Evolutionary conservation across 805 yeast genomes (phyloP).

Genomic region (Starmerella powellii): DNA sequence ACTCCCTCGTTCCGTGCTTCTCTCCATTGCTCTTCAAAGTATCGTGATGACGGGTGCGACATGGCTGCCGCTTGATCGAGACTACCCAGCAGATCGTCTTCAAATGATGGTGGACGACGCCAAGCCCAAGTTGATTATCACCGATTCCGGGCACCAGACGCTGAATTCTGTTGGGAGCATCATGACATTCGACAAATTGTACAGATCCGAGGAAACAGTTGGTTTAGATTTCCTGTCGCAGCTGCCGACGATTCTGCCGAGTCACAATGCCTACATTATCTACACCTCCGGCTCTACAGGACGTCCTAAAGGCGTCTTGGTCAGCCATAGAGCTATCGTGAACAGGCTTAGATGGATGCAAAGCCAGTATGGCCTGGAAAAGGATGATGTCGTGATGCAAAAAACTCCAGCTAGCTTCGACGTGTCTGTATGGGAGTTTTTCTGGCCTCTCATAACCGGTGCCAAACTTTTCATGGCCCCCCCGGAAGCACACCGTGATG

Average conservation of each 20-base stretch:
- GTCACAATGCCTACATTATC: slow-evolving; percentile 54
- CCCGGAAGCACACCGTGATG: slow-evolving; percentile 15
- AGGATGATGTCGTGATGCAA: slow-evolving; percentile 8
- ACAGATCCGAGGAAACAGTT: background rate
- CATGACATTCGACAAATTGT: background rate
- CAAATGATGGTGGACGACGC: slow-evolving; percentile 14
- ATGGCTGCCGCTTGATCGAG: slow-evolving; percentile 12
- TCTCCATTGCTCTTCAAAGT: slow-evolving; percentile 12
- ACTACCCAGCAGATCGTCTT: slow-evolving; percentile 11
- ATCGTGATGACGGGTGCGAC: slow-evolving; percentile 8
- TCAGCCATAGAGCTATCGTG: slow-evolving; percentile 24
- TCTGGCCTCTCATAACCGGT: slow-evolving; percentile 15
- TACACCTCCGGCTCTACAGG: slow-evolving; percentile 83
- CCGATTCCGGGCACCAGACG: background rate
- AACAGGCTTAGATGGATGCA: slow-evolving; percentile 17
- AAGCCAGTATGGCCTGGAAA: slow-evolving; percentile 2
- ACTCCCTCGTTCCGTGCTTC: slow-evolving; percentile 6
- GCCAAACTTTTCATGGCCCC: slow-evolving; percentile 14
- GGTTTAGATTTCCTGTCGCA: background rate
- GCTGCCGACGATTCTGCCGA: no score
- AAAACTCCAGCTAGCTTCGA: slow-evolving; percentile 17
- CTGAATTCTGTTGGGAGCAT: background rate
- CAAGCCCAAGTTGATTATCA: slow-evolving; percentile 6
- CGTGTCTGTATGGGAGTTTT: slow-evolving; percentile 17
- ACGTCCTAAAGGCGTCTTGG: slow-evolving; percentile 69